Evolutionary conservation across 345 rosid species (phyloP), one percentile per base, ranked within the genome.

Genomic region (Acer campestre): DNA sequence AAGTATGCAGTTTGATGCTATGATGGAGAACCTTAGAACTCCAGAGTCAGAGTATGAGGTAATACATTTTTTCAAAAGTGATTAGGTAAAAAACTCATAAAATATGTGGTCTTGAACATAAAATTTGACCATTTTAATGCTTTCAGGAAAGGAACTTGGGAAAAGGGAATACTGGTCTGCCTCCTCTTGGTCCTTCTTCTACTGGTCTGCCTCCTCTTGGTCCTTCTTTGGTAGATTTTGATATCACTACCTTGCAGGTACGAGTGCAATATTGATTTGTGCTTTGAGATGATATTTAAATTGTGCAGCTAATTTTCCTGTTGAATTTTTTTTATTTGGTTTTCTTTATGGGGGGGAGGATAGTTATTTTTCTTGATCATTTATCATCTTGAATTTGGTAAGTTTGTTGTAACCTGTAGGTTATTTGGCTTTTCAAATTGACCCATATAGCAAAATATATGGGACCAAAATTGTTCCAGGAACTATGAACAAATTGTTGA

Each of bases 161-260:
- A 63, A 83, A 75, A 82, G 86, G 80, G 87, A 85, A 82, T 61
- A 46, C 68, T 70, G 92, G 87, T 55, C 74, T 88, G 66, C 93
- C 96, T 78, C 87, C 87, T 53, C 71, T 84, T 67, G 89, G 78
- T 77, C 86, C 91, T 27, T 79, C 90, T 82, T 62, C n/a, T 61
- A 46, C 68, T 70, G 92, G 87, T 55, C 74, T 88, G 66, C 93
- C 96, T 78, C 87, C 87, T 53, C 71, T 84, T 67, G 89, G 78
- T 77, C 86, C 91, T 27, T 79, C 90, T 82, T 62, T 86, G 77
- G 83, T 78, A 77, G 97, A 88, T 27, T 76, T 89, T 82, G 96
- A 94, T 78, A 73, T 84, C 81, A 75, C 76, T 74, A 83, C 87
- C 76, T 85, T 94, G 91, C 98, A 94, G 98, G 98, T 94, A 85